Conservation (phyloP, 768 basidiomycete genomes). For the Termitomyces sp. region DNA sequence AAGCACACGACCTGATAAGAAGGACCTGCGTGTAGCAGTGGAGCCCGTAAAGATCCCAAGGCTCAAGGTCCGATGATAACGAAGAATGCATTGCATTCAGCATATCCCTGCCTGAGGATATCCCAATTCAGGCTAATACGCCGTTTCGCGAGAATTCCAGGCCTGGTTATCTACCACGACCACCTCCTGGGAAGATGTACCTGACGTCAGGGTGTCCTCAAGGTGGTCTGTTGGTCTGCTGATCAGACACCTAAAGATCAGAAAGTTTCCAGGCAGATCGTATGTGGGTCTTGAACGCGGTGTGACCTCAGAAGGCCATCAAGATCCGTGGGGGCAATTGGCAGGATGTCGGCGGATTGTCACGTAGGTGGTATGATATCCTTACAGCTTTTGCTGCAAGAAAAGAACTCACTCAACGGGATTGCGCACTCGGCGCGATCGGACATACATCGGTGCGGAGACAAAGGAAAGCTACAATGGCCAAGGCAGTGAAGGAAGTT, state of each 20-base stretch:
- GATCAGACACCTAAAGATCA: not conserved
- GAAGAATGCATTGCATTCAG: not conserved
- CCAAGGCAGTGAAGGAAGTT: not conserved
- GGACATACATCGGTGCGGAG: not conserved
- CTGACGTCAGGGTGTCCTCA: not conserved
- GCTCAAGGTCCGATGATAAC: not conserved
- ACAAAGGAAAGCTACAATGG: not conserved
- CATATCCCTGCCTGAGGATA: not conserved
- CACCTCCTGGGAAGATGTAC: not conserved
- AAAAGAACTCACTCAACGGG: not conserved
- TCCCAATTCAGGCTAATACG: not conserved
- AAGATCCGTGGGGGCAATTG: not conserved
- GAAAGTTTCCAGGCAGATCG: not conserved
- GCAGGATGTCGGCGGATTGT: not conserved
- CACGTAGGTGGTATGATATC: not conserved
- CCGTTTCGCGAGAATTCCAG: no score
- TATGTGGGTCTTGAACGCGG: not conserved
- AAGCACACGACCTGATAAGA: not conserved
- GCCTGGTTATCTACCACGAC: not conserved
- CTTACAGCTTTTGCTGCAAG: not conserved
- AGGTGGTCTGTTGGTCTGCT: not conserved
- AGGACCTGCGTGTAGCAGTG: no score
- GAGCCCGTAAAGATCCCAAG: not conserved
- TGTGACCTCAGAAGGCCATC: not conserved
- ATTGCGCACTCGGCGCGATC: not conserved